Conservation (phyloP, 805 yeast genomes). For the Vanderwaltozyma yarrowii region DNA sequence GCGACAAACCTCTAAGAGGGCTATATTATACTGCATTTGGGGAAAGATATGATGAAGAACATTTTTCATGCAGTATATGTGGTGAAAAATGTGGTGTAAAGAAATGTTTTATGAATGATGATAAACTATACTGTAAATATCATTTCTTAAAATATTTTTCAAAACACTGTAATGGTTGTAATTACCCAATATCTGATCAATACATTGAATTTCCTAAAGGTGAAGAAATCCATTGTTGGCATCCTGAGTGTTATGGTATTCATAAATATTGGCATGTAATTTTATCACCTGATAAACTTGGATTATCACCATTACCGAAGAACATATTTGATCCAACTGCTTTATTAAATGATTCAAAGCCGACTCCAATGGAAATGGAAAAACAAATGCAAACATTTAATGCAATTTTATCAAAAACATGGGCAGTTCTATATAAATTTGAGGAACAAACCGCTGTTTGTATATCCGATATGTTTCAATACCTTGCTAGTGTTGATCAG, state of each 20-base stretch:
- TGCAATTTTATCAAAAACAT: conserved; percentile 48
- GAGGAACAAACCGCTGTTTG: conserved; percentile 87
- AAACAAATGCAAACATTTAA: conserved; percentile 58
- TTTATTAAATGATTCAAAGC: conserved; percentile 25
- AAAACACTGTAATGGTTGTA: conserved; percentile 87
- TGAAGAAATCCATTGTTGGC: conserved; percentile 94
- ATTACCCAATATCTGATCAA: conserved; percentile 82
- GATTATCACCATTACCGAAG: conserved; percentile 28
- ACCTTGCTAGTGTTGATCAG: conserved; percentile 66
- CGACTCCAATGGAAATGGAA: conserved; percentile 40
- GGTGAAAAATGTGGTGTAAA: conserved; percentile 78
- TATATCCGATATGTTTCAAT: conserved; percentile 83
- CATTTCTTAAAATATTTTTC: conserved; percentile 86
- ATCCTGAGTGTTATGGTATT: conserved; percentile 97
- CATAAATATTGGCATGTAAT: conserved; percentile 93
- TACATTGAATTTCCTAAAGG: conserved; percentile 88
- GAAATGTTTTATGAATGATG: conserved; percentile 83
- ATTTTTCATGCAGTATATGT: conserved; percentile 86
- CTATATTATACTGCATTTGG: conserved; percentile 92
- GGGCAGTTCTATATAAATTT: conserved; percentile 79
- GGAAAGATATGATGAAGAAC: conserved; percentile 86
- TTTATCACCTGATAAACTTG: conserved; percentile 53
- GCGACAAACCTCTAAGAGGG: conserved; percentile 80
- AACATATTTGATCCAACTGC: conserved; percentile 15
- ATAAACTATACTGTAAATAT: conserved; percentile 76